These are phyloP conservation scores for Neophaeococcomyces mojaviensis DNA, from an alignment of 2,329 filamentous ascomycete species.

Conservation along the genomic window DNA sequence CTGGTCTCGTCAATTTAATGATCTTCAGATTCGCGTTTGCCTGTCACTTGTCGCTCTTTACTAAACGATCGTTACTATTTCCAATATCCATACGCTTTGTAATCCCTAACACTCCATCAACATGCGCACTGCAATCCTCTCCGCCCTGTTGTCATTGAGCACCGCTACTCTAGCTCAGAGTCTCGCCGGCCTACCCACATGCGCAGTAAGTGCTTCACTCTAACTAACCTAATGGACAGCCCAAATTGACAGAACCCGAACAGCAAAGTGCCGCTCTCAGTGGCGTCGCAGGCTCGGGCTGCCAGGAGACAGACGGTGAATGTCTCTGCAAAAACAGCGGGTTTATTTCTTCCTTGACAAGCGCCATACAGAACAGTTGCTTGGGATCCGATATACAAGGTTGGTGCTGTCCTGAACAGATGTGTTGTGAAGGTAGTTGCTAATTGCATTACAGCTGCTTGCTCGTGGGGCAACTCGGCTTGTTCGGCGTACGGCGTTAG, in stretches of 20 bases:
- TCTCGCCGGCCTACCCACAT: slow-evolving; percentile 1
- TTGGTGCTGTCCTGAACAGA: neutral
- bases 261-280: slow-evolving; percentile 6
- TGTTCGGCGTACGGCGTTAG: slow-evolving; percentile 3
- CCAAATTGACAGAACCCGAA: no score
- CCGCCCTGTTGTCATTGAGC: neutral
- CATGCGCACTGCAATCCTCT: neutral
- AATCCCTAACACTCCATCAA: neutral
- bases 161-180: neutral
- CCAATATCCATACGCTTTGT: no score
- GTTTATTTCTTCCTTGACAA: neutral
- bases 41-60: neutral
- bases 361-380: neutral
- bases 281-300: neutral
- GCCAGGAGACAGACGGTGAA: neutral
- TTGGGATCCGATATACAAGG: slow-evolving; percentile 1
- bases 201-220: slow-evolving; percentile 1
- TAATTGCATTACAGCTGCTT: neutral
- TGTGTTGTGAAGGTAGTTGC: neutral
- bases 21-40: neutral
- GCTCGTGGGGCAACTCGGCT: slow-evolving; percentile 6
- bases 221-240: neutral
- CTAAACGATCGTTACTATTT: neutral
- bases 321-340: slow-evolving; percentile 4
- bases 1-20: neutral